Base-by-base conservation (phyloP, 2,329 filamentous ascomycete species). In the Pseudocercospora crystallina region DNA sequence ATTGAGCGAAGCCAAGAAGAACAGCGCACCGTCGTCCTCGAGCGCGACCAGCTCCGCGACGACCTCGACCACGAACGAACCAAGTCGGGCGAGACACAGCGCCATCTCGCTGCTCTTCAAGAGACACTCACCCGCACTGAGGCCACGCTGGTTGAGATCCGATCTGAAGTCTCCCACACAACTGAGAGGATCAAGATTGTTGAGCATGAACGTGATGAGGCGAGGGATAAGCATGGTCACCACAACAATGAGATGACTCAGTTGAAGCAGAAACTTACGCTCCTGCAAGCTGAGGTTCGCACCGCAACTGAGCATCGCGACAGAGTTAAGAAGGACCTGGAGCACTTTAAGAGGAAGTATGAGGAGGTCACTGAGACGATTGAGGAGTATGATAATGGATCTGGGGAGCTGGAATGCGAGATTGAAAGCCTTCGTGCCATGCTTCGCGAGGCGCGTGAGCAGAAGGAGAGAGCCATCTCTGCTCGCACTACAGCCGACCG, bases 381-480 rank as follows among this genome's bases (percentile, higher is more conserved):
- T 48, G 62, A 59, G 20, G 53, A 57, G 26, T 55, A 47, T 32
- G 43, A 57, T 26, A 56, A 61, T 49, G 56, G 57, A 31, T 53
- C 47, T 36, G 56, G 51, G 15, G 63, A 65, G 38, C 53, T 62
- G 17, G 59, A 66, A 45, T 61, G 54, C 43, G 64, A 67, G 43
- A 65, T 66, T 45, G 63, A 67, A 26, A 58, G 39, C 33, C 58
- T 67, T 20, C 57, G 62, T 40, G 52, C 55, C 17, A 51, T 63
- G 48, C 56, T 66, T 31, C 52, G 53, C 15, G 61, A 66, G 20
- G 57, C 63, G 4, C 60, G 59, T n/a, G 61, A 66, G 51, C 63
- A 66, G 49, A 63, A 61, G 20, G 63, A 65, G 34, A 50, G 58
- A n/a, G 64, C 63, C 34, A 64, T 66, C 45, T 41, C 63, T 5